Evolutionary conservation across 163 green algal genomes (phyloP), one percentile per base, ranked within the genome.

Genomic region (Scenedesmus sp.): DNA sequence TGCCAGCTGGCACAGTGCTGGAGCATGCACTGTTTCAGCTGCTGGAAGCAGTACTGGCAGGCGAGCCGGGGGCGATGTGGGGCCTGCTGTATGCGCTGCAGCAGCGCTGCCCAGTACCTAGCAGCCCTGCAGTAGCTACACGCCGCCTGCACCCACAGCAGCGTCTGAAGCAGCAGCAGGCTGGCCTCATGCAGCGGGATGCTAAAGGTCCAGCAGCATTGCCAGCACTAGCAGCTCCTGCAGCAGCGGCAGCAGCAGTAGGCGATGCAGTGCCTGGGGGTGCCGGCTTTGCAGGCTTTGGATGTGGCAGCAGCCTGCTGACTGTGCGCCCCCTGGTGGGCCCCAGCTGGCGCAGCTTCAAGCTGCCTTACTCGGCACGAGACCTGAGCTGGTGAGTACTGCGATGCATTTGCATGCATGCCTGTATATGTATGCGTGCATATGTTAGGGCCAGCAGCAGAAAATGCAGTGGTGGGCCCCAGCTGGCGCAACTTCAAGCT

Each of bases 41-140:
- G 87, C n/a, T 91, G 4, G 87, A 91, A n/a, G 10, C n/a, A 3
- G 87, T 86, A 12, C 70, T 91, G n/a, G 87, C 87, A 52, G 87
- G 87, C 18, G 73, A 79, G 3, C 2, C 73, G 5, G 23, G 16
- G 9, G 70, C 70, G 3, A 74, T 74, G 57, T 91, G 87, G 87
- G 87, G 87, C 12, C 15, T 86, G 73, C n/a, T 91, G 55, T 91
- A 91, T 85, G 73, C 87, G 2, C 87, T 91, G 73, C 87, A 91
- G 73, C 87, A 91, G 73, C 20, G 64, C 3, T 91, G 73, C 55
- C 87, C 84, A n/a, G 26, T 16, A 54, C 54, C 57, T 1, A 59
- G 46, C 55, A 55, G 23, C 23, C 6, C 66, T 56, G 46, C 56
- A 67, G 73, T 73, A 59, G 67, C 9, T 60, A n/a, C 34, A 18